These are phyloP conservation scores for Persicaria maculosa DNA, from an alignment of 148 eudicot species.

Conservation along the genomic window DNA sequence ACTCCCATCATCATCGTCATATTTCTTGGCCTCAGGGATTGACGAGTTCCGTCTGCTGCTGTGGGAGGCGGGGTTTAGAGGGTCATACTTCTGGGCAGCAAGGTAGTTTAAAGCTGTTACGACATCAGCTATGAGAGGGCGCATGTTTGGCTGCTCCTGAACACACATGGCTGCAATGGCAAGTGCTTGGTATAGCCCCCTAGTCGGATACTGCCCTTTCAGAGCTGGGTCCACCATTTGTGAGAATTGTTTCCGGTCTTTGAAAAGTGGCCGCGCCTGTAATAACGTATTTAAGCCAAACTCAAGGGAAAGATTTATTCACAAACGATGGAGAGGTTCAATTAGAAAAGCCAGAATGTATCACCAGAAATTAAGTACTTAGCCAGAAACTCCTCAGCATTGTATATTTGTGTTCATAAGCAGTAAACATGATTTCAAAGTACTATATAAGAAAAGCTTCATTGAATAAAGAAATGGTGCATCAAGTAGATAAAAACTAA, in stretches of 20 bases:
- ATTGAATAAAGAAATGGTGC: not conserved
- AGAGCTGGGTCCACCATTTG: conserved; percentile 69
- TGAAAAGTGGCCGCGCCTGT: conserved; percentile 70
- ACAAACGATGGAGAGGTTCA: not conserved
- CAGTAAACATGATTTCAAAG: not conserved
- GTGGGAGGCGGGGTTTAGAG: conserved; percentile 8
- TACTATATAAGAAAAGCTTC: not conserved
- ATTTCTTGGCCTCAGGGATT: not conserved
- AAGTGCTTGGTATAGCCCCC: conserved; percentile 70
- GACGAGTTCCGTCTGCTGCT: conserved; percentile 1
- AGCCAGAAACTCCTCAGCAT: not conserved
- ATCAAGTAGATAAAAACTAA: not conserved
- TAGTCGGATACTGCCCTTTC: conserved; percentile 46
- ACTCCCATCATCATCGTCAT: not conserved
- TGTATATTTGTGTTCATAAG: not conserved
- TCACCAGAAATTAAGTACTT: not conserved
- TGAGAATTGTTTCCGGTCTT: conserved; percentile 49
- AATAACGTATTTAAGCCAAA: not conserved
- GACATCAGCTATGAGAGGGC: conserved; percentile 63
- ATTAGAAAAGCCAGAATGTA: not conserved
- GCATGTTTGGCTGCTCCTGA: conserved; percentile 51
- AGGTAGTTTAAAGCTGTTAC: conserved; percentile 70
- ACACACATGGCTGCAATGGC: conserved; percentile 81
- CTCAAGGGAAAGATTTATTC: not conserved
- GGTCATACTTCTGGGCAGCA: conserved; percentile 47